Percentiles rank a stretch among this genome's conserved stretches.
Evolutionary conservation across 2,329 filamentous ascomycete species (phyloP).

Genomic region (Trichoderma citrinoviride): DNA sequence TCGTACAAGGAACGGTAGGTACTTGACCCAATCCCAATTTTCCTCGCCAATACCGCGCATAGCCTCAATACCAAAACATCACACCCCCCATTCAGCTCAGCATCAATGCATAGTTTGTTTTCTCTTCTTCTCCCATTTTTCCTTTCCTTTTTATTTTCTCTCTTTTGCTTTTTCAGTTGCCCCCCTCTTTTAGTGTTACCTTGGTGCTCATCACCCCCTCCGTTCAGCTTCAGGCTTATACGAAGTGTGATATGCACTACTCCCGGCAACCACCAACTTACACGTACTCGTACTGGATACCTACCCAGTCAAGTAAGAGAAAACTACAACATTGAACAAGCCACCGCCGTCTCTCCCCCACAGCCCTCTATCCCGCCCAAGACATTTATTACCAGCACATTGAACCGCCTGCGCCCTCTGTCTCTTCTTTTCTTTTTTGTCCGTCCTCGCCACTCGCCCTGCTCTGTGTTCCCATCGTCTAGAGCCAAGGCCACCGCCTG

Average conservation of each 20-base stretch:
- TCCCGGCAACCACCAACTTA: too few species aligned
- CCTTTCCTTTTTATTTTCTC: not conserved
- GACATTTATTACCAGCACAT: not conserved
- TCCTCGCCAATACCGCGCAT: not conserved
- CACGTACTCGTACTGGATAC: too few species aligned
- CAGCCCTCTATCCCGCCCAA: not conserved
- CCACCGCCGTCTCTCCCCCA: too few species aligned
- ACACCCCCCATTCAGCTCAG: too few species aligned
- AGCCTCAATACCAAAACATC: not conserved
- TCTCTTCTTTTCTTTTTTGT: not conserved
- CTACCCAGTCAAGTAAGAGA: too few species aligned
- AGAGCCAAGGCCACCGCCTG: not conserved
- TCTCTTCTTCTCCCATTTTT: not conserved
- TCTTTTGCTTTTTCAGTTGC: not conserved
- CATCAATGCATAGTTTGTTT: too few species aligned
- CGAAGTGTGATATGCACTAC: too few species aligned
- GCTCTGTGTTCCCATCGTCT: not conserved
- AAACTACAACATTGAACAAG: not conserved
- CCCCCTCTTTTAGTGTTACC: not conserved
- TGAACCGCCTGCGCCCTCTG: not conserved
- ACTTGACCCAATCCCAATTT: not conserved
- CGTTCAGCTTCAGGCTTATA: too few species aligned
- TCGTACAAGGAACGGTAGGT: too few species aligned
- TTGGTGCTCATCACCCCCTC: too few species aligned
- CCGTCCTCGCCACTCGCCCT: not conserved